These are phyloP conservation scores for Neurospora pannonica DNA, from an alignment of 495 filamentous ascomycete species.

Conservation along the genomic window DNA sequence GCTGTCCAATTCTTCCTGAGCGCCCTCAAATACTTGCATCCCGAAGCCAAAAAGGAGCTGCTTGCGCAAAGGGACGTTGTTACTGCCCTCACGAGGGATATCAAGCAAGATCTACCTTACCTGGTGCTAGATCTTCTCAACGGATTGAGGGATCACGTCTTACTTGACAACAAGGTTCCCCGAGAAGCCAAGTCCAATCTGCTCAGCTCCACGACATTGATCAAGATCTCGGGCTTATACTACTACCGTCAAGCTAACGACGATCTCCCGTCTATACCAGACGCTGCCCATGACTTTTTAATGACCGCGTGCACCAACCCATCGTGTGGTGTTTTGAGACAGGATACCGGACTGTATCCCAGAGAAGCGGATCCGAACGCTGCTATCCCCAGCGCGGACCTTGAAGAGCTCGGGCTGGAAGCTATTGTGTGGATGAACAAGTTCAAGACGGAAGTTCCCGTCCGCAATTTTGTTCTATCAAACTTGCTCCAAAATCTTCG, in stretches of 20 bases:
- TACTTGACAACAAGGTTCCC: constrained; percentile 59
- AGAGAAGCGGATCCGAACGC: constrained; percentile 51
- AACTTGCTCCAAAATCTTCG: constrained; percentile 70
- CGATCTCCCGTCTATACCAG: constrained; percentile 38
- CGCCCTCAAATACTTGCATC: constrained; percentile 59
- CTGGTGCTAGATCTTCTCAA: constrained; percentile 59
- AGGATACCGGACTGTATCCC: constrained; percentile 64
- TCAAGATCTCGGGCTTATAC: constrained; percentile 63
- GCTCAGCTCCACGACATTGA: constrained; percentile 60
- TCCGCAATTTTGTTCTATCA: constrained; percentile 65
- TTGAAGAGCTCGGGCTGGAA: constrained; percentile 61
- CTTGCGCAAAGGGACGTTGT: constrained; percentile 63
- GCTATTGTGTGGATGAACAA: constrained; percentile 57
- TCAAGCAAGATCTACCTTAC: constrained; percentile 63
- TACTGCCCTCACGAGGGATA: constrained; percentile 55
- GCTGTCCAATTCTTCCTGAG: constrained; percentile 67
- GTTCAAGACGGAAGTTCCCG: constrained; percentile 53
- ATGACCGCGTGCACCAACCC: constrained; percentile 62
- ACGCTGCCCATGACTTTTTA: constrained; percentile 61
- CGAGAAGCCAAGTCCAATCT: constrained; percentile 61
- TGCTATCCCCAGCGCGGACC: constrained; percentile 22
- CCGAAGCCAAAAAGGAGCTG: constrained; percentile 62
- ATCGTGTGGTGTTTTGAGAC: constrained; percentile 57
- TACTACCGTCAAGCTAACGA: constrained; percentile 38
- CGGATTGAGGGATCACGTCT: constrained; percentile 51